phyloP scores from a whole-genome alignment of 2,329 filamentous ascomycete species.

The Trichoderma aggressivum region DNA sequence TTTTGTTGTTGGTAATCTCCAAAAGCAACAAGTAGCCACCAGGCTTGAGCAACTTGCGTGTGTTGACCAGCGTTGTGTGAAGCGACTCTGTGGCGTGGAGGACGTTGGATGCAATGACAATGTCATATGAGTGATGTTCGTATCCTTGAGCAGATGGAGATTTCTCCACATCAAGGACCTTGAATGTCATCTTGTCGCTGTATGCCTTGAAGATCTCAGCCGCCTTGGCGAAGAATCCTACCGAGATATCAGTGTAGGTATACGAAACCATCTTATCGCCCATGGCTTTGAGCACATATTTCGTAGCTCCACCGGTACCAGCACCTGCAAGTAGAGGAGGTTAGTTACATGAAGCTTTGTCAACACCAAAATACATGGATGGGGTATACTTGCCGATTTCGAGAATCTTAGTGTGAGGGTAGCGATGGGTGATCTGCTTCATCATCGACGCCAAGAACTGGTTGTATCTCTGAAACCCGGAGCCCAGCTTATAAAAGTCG shows the following conservation, averaged over 20 bases:
- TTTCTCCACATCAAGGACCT: constrained; percentile 24
- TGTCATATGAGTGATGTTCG: too few relatives aligned
- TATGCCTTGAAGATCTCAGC: constrained; percentile 28
- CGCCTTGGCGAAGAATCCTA: constrained; percentile 38
- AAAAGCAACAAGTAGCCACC: too few relatives aligned
- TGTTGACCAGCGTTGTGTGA: too few relatives aligned
- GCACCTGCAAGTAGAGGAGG: constrained; percentile 29
- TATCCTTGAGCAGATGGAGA: constrained; percentile 29
- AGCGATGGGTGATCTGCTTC: constrained; percentile 33
- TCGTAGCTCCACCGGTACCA: constrained; percentile 43
- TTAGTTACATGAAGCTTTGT: too few relatives aligned
- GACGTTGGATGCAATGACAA: too few relatives aligned
- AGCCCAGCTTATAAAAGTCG: constrained; percentile 25
- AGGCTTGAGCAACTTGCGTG: too few relatives aligned
- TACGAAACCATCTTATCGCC: constrained; percentile 34
- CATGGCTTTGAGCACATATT: constrained; percentile 32
- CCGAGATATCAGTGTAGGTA: constrained; percentile 43
- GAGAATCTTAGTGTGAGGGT: constrained; percentile 40
- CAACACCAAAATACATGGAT: constrained; percentile 17
- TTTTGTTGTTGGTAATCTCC: too few relatives aligned
- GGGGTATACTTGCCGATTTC: constrained; percentile 16
- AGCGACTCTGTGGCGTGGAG: too few relatives aligned
- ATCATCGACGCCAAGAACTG: constrained; percentile 24
- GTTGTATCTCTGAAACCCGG: constrained; percentile 15
- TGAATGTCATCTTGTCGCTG: constrained; percentile 19